Base-by-base conservation (phyloP, 2,329 filamentous ascomycete genomes). In the Bipolaris bicolor region DNA sequence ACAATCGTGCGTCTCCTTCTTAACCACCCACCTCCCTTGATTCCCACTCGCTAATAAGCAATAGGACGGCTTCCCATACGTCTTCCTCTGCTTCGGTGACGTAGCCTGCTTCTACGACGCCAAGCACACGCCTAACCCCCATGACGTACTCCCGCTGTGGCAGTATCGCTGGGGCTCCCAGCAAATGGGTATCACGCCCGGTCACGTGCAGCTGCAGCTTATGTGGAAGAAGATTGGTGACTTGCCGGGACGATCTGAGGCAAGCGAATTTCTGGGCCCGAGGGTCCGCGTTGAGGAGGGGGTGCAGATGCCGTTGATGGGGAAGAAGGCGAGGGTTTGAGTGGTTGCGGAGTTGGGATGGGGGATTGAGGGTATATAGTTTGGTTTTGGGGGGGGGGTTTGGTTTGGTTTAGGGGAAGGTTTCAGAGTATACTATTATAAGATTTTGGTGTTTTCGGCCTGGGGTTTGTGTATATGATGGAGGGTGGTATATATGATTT, bases 41-140 rank as follows among this genome's bases (percentile, higher is more conserved):
- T 20, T 24, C 5, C 22, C 3, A 24, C 3, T 4, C 3, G 29
- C 49, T 57, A 33, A 48, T 6, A 5, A 43, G 5, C 26, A 16
- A 6, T 7, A 71, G 68, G 53, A 66, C n/a, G 68, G 72, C 36
- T 72, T 74, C 39, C 55, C 64, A 4, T 65, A 74, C 56, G 52
- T 67, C 13, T 74, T 74, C 57, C 66, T 75, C 41, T 75, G 72
- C 63, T 71, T 63, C 37, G 71, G 71, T 22, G 72, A 74, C 46
- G 53, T 72, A 20, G 66, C 68, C 22, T 75, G 73, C 50, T 74
- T 64, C 61, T 75, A 72, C 44, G 73, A 75, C 43, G 70, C 62
- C 2, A 74, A 72, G 48, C 57, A 49, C n/a, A 41, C 57, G 1
- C 72, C 72, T 5, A 22, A 34, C 5, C 15, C 22, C 11, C 57